Conservation (phyloP, 2,329 filamentous ascomycete genomes). For the Tolypocladium cylindrosporum region DNA sequence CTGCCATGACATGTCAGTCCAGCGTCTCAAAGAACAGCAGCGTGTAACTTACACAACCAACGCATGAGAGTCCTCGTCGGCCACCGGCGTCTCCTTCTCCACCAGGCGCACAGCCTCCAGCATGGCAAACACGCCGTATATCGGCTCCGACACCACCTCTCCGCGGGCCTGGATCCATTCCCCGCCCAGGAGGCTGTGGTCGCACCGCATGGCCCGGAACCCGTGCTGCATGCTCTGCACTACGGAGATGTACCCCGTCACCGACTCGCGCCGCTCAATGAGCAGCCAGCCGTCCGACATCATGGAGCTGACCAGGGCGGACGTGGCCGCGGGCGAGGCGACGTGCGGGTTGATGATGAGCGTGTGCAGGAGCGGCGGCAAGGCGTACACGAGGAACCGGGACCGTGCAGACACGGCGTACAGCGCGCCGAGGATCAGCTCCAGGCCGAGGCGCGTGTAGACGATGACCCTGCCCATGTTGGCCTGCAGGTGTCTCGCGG, state of each 20-base stretch:
- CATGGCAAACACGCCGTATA: constrained; percentile 95
- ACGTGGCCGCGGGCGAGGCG: constrained; percentile 48
- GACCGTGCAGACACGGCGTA: constrained; percentile 63
- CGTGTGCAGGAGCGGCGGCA: constrained; percentile 67
- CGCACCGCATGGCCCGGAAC: constrained; percentile 80
- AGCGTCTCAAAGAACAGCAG: neutral
- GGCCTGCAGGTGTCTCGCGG: constrained; percentile 28
- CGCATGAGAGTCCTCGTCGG: constrained; percentile 62
- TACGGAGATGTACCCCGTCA: constrained; percentile 88
- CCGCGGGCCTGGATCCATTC: constrained; percentile 63
- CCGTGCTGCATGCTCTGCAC: constrained; percentile 61
- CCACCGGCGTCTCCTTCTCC: constrained; percentile 41
- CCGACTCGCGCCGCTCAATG: constrained; percentile 72
- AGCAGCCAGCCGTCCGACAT: constrained; percentile 59
- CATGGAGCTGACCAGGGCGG: constrained; percentile 56
- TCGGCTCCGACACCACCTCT: constrained; percentile 62
- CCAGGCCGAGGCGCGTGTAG: constrained; percentile 62
- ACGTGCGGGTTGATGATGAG: constrained; percentile 66
- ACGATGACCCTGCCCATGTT: constrained; percentile 52
- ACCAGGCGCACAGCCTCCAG: constrained; percentile 84
- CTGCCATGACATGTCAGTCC: constrained; percentile 27
- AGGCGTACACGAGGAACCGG: constrained; percentile 51
- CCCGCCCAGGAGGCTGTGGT: constrained; percentile 87
- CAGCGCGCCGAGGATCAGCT: constrained; percentile 53
- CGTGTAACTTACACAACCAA: constrained; percentile 65